Percentiles rank a stretch among this genome's conserved stretches.
These are phyloP conservation scores for Ceratocystis eucalypticola DNA, from an alignment of 2,329 filamentous ascomycete genomes.

Conservation along the genomic window DNA sequence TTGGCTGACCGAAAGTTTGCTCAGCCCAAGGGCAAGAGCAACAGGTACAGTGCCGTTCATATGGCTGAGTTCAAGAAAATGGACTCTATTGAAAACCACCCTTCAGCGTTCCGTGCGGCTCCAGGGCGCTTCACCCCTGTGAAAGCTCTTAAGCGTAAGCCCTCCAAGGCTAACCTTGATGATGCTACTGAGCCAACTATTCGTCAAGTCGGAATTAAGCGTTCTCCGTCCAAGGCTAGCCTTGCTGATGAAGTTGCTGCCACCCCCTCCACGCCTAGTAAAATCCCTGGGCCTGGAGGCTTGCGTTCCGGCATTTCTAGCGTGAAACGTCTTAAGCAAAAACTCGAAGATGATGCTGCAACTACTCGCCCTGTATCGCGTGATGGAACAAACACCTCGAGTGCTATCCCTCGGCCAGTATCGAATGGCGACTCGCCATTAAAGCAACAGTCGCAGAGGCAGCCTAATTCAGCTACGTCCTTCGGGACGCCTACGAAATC, in stretches of 20 bases:
- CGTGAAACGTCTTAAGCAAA: constrained; percentile 59
- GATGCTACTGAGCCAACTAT: constrained; percentile 36
- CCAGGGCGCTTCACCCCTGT: constrained; percentile 39
- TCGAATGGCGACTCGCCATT: constrained; percentile 24
- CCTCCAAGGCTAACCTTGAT: constrained; percentile 50
- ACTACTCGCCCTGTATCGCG: constrained; percentile 46
- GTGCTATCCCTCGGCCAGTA: constrained; percentile 38
- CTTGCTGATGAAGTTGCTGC: constrained; percentile 24
- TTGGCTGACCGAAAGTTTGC: constrained; percentile 55
- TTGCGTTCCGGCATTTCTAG: constrained; percentile 27
- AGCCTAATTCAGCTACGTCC: constrained; percentile 5
- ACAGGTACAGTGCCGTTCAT: constrained; percentile 73
- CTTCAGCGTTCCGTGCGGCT: constrained; percentile 59
- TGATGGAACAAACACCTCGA: constrained; percentile 26
- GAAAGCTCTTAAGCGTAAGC: constrained; percentile 20
- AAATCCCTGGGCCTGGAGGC: constrained; percentile 18
- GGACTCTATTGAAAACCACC: constrained; percentile 84
- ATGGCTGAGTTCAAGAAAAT: constrained; percentile 90
- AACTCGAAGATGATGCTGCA: constrained; percentile 54
- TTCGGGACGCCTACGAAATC: constrained; percentile 33
- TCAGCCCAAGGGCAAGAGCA: constrained; percentile 60
- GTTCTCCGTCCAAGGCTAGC: constrained; percentile 26
- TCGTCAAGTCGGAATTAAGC: constrained; percentile 25
- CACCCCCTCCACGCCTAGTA: constrained; percentile 14
- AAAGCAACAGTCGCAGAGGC: constrained; percentile 11